Conservation (phyloP, 2,329 filamentous ascomycete species). For the Cucurbitaria berberidis region DNA sequence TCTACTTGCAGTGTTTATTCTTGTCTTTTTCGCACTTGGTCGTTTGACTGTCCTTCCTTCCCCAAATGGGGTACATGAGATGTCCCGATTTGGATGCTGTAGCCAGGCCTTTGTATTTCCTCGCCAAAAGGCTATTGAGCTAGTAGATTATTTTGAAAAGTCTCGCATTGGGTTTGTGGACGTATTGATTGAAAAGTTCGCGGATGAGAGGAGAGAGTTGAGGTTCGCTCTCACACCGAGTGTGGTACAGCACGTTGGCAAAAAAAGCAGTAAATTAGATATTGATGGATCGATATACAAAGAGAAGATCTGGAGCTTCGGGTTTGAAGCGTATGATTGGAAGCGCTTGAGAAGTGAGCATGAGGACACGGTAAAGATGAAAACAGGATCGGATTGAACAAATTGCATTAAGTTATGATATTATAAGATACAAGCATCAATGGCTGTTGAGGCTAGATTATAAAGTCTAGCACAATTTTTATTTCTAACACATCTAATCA, state of each 20-base stretch:
- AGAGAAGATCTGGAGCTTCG: conserved; percentile 46
- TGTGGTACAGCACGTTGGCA: conserved; percentile 52
- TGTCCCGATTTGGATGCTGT: conserved; percentile 51
- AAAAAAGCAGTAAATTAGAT: conserved; percentile 45
- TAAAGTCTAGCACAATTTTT: too few relatives aligned
- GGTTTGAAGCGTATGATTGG: conserved; percentile 36
- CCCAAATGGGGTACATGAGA: conserved; percentile 40
- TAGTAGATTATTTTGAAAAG: conserved; percentile 31
- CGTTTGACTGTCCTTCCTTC: conserved; percentile 41
- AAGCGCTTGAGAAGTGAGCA: conserved; percentile 30
- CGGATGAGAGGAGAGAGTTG: conserved; percentile 38
- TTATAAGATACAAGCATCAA: too few relatives aligned
- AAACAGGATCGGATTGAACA: too few relatives aligned
- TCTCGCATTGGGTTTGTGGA: conserved; percentile 43
- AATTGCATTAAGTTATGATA: too few relatives aligned
- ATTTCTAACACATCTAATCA: too few relatives aligned
- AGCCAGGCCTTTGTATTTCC: conserved; percentile 52
- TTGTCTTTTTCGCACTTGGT: conserved; percentile 49
- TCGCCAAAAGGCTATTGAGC: conserved; percentile 17
- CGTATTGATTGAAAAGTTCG: conserved; percentile 48
- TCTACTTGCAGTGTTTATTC: background rate
- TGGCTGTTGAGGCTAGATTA: too few relatives aligned
- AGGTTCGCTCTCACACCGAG: conserved; percentile 50
- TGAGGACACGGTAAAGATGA: too few relatives aligned
- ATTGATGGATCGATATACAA: conserved; percentile 26